Percentiles rank a stretch among this genome's conserved stretches.
phyloP scores from a whole-genome alignment of 1,139 yeast genomes.

The Wickerhamomyces sp. region DNA sequence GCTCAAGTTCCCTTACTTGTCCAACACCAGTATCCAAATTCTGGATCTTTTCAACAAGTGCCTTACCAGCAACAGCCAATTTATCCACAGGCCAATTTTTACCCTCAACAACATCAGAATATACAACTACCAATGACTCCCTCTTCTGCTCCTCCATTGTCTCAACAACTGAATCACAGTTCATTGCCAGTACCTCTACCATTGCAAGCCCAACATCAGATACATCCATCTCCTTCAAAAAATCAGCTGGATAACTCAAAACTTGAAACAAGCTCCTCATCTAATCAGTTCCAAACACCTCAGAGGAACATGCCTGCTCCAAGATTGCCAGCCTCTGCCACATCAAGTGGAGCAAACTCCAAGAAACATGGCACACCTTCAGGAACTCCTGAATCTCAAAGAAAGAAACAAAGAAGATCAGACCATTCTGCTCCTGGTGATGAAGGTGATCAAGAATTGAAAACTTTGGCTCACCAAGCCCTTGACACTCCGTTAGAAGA shows the following conservation, averaged over 20 bases:
- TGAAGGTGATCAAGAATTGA: conserved; percentile 44
- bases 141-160: conserved; percentile 13
- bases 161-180: conserved; percentile 12
- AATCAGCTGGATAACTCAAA: conserved; percentile 1
- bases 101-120: conserved; percentile 7
- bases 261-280: conserved; percentile 4
- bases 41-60: conserved; percentile 9
- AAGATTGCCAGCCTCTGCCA: conserved; percentile 4
- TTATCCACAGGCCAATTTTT: conserved; percentile 5
- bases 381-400: conserved; percentile 20
- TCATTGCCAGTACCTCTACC: conserved; percentile 13
- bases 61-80: conserved; percentile 8
- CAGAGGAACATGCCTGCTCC: conserved; percentile 15
- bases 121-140: conserved; percentile 10
- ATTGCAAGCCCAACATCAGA: conserved; percentile 12
- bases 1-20: conserved; percentile 18
- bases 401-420: conserved; percentile 32
- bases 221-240: conserved; percentile 8
- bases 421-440: conserved; percentile 40
- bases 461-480: conserved; percentile 43
- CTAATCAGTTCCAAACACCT: conserved; percentile 19
- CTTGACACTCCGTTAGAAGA: conserved; percentile 43
- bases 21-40: conserved; percentile 17
- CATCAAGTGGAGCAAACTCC: background rate
- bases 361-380: conserved; percentile 10